Conservation (phyloP, 2,329 filamentous ascomycete species). For the Fusarium ambrosium region DNA sequence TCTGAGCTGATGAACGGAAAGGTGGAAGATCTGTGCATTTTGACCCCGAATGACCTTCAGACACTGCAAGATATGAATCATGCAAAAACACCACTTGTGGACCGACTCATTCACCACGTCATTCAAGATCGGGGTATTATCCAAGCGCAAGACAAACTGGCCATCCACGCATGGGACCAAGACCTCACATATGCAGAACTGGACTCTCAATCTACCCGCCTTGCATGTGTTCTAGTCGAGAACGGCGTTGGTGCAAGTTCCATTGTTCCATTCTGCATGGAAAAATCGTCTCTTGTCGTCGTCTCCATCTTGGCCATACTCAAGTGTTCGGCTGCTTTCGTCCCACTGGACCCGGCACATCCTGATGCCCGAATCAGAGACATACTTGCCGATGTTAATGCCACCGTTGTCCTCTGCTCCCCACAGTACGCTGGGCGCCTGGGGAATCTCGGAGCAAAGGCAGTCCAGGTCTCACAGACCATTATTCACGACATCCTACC, state of each 20-base stretch:
- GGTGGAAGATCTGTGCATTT: not conserved
- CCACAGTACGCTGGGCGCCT: conserved; percentile 9
- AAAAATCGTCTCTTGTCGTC: conserved; percentile 18
- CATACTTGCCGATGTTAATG: conserved; percentile 10
- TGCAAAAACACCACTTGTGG: not conserved
- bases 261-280: conserved; percentile 27
- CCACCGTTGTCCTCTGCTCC: not conserved
- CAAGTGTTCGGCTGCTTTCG: conserved; percentile 20
- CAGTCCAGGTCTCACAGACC: conserved; percentile 2
- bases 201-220: conserved; percentile 16
- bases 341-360: conserved; percentile 12
- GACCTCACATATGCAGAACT: conserved; percentile 57
- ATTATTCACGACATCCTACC: not conserved
- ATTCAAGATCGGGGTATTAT: not conserved
- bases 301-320: conserved; percentile 23
- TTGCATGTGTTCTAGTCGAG: not conserved
- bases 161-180: conserved; percentile 58
- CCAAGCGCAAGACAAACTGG: conserved; percentile 19
- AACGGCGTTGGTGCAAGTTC: not conserved
- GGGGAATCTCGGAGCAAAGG: conserved; percentile 10
- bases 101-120: conserved; percentile 19
- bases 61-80: conserved; percentile 11
- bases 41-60: conserved; percentile 11
- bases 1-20: not conserved
- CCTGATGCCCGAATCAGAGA: conserved; percentile 14